Conservation (phyloP, 768 basidiomycete species). For the Pisolithus marmoratus region DNA sequence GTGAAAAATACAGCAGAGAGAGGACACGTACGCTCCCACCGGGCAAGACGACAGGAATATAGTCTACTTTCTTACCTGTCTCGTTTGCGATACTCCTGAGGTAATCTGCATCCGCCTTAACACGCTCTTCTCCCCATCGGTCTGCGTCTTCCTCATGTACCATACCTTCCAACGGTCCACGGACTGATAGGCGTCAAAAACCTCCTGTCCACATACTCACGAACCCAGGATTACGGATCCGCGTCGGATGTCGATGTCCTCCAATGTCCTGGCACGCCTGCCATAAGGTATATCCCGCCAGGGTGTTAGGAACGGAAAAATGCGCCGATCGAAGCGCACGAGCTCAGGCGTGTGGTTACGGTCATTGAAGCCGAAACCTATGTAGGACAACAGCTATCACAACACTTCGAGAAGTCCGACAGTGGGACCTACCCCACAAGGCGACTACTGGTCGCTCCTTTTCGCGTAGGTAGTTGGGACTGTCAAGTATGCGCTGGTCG, state of each 20-base stretch:
- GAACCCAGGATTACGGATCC: slow-evolving; percentile 61
- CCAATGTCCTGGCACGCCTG: slow-evolving; percentile 70
- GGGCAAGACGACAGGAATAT: slow-evolving; percentile 79
- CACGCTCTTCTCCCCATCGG: slow-evolving; percentile 52
- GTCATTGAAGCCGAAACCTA: slow-evolving; percentile 66
- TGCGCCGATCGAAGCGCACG: slow-evolving; percentile 45
- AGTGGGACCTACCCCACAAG: slow-evolving; percentile 52
- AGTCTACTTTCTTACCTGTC: slow-evolving; percentile 55
- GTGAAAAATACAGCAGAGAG: not conserved
- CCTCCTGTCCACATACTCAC: slow-evolving; percentile 66
- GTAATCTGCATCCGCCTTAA: slow-evolving; percentile 59
- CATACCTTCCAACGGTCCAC: slow-evolving; percentile 76
- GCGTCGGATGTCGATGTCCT: slow-evolving; percentile 65
- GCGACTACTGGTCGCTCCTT: slow-evolving; percentile 65
- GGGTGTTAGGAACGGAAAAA: slow-evolving; percentile 61
- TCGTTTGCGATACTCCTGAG: slow-evolving; percentile 46
- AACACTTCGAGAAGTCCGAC: not conserved
- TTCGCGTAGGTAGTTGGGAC: slow-evolving; percentile 69
- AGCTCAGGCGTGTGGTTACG: slow-evolving; percentile 57
- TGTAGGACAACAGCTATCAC: not conserved
- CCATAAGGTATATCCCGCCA: slow-evolving; percentile 71
- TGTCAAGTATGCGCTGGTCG: slow-evolving; percentile 56
- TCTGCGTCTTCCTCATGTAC: slow-evolving; percentile 57
- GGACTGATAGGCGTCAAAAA: slow-evolving; percentile 77
- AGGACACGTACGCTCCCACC: slow-evolving; percentile 65